A percentile compares a stretch with the other conserved stretches of the same genome.
These are phyloP conservation scores for Leccinum longicurvipes DNA, from an alignment of 768 basidiomycete genomes.

Conservation along the genomic window DNA sequence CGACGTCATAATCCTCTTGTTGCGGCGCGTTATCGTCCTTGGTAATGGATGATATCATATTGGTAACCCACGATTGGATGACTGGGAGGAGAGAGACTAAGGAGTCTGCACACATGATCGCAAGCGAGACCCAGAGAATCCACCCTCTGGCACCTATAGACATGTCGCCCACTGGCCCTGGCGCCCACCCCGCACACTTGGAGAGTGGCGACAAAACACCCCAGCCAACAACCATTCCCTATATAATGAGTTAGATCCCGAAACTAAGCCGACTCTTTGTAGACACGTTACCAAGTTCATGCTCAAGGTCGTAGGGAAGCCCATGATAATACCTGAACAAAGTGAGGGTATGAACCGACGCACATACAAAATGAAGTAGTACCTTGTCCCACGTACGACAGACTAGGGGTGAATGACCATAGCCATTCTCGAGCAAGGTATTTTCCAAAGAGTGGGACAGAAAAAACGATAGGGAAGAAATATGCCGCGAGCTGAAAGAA, in stretches of 20 bases:
- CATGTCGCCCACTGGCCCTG: constrained; percentile 87
- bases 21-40: constrained; percentile 20
- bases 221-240: constrained; percentile 99
- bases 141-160: constrained; percentile 87
- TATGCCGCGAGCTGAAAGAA: constrained; percentile 69
- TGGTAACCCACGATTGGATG: constrained; percentile 47
- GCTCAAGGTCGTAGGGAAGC: constrained; percentile 87
- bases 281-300: constrained; percentile 75
- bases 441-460: constrained; percentile 80
- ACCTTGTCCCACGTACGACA: constrained; percentile 93
- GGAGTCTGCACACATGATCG: constrained; percentile 93
- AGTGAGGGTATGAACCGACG: constrained; percentile 1
- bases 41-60: constrained; percentile 31
- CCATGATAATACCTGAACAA: constrained; percentile 90
- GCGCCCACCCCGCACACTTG: constrained; percentile 84
- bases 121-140: constrained; percentile 95
- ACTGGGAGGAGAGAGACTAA: constrained; percentile 83
- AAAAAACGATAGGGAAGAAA: constrained; percentile 85
- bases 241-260: constrained; percentile 3
- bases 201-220: constrained; percentile 87
- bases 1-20: constrained; percentile 57
- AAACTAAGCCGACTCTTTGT: neutral
- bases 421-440: constrained; percentile 85
- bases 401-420: constrained; percentile 90
- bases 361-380: neutral